Evolutionary conservation across 768 basidiomycete species (phyloP).

Genomic region (Cubamyces sp.): DNA sequence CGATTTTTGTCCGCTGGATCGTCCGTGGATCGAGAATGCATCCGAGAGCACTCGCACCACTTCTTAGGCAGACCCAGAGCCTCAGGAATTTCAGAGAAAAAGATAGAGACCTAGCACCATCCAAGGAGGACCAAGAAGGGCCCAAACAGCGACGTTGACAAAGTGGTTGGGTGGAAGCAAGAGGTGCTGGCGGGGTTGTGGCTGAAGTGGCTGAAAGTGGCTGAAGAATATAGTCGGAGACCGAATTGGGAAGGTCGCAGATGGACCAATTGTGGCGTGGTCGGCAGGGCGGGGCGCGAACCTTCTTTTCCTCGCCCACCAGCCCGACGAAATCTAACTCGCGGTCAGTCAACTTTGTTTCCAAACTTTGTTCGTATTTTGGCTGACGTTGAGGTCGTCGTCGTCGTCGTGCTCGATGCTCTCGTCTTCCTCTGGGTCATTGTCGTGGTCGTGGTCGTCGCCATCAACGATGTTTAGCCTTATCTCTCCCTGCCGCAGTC

Average conservation of each 20-base stretch:
- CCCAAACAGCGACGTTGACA: neutral
- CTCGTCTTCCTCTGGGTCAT: neutral
- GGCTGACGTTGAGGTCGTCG: constrained; percentile 41
- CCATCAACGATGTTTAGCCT: constrained; percentile 28
- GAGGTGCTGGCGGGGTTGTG: neutral
- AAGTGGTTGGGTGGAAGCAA: neutral
- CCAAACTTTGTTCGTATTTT: constrained; percentile 61
- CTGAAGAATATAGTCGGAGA: constrained; percentile 19
- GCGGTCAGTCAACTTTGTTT: constrained; percentile 78
- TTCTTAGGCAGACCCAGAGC: neutral
- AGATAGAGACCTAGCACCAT: neutral
- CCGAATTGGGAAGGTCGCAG: constrained; percentile 19
- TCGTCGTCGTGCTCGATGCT: constrained; percentile 31
- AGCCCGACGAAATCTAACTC: constrained; percentile 55
- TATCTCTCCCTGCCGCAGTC: constrained; percentile 21
- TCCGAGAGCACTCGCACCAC: too few species aligned
- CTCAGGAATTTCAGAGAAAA: neutral
- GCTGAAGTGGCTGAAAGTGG: constrained; percentile 12
- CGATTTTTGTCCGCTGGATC: constrained; percentile 19
- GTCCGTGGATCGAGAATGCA: neutral
- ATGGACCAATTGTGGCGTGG: constrained; percentile 27
- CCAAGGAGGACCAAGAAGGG: neutral
- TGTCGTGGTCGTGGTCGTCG: constrained; percentile 13
- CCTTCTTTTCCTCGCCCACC: constrained; percentile 33
- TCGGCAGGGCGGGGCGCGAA: constrained; percentile 33